Conservation (phyloP, 148 eudicot species). For the Silene latifolia region DNA sequence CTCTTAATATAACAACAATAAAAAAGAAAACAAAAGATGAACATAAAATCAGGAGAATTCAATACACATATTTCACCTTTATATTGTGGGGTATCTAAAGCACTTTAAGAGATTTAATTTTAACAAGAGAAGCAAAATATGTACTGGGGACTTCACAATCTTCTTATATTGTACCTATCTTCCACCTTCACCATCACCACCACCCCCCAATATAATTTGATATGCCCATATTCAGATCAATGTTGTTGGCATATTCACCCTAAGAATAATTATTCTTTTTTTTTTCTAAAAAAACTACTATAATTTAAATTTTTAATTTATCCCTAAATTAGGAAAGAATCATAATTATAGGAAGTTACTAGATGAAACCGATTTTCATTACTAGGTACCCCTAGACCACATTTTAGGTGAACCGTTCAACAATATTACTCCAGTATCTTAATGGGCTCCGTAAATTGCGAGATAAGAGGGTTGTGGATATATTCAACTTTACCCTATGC, state of each 20-base stretch:
- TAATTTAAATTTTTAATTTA: not conserved
- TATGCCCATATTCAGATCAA: conserved; percentile 19
- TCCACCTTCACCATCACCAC: conserved; percentile 18
- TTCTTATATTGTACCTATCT: conserved; percentile 28
- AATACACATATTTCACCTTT: conserved; percentile 19
- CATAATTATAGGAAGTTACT: no score
- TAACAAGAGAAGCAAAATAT: conserved; percentile 17
- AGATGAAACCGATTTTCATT: no score
- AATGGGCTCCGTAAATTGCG: no score
- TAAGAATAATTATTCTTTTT: conserved; percentile 17
- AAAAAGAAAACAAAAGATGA: not conserved
- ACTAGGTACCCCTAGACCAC: no score
- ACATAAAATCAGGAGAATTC: conserved; percentile 4
- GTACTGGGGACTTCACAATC: conserved; percentile 37
- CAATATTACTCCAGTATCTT: no score
- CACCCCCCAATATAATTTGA: not conserved
- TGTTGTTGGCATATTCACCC: conserved; percentile 16
- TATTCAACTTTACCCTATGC: no score
- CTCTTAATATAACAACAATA: not conserved
- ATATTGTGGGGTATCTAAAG: conserved; percentile 44
- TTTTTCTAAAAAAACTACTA: not conserved
- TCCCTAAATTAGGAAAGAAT: no score
- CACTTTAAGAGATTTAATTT: conserved; percentile 31
- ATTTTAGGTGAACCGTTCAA: no score
- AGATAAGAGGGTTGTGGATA: no score